Base-by-base conservation (phyloP, 805 yeast genomes). In the Sugiyamaella qingdaonensis region DNA sequence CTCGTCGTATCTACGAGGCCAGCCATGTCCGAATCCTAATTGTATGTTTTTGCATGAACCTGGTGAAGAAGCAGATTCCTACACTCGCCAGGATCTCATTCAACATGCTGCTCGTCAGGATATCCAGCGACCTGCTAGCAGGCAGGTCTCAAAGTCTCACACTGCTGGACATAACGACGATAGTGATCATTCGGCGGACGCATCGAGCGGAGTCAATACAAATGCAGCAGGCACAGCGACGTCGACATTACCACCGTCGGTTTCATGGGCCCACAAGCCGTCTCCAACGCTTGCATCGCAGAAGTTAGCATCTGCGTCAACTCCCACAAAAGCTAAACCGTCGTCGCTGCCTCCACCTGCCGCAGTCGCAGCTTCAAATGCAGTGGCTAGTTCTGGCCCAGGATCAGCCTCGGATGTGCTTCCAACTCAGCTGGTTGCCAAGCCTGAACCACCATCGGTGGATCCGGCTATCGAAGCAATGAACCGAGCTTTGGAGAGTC, bases 21-120 rank as follows among this genome's bases (percentile, higher is more conserved):
- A 88, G 68, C 85, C 94, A 9, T 94, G 99, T 73, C 99, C 96
- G 55, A 94, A 94, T 71, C 98, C 98, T 57, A 89, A 90, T 66
- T 94, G 99, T 78, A 94, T 94, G 99, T 94, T 94, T 65, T 77
- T 94, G 64, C 99, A 94, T 69, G 99, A 94, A 71, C 99, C 99
- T 5, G 99, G 99, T 54, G 99, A 94, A 74, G 99, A 94, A 69
- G 98, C 98, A 1, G 99, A 94, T 64, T 86, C 96, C 10, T 92
- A 88, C 72, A 88, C 96, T 27, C 83, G 97, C 51, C 90, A 88
- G 65, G 95, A 88, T 64, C 75, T 88, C 63, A 85, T 87, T 67
- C 74, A 70, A 58, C 74, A 71, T 54, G 69, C 72, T 19, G 72
- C 72, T 24, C 55, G 69, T 18, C 70, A 68, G 45, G 64, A 58